Conservation (phyloP, 768 basidiomycete genomes). For the Lactarius pseudohatsudake region DNA sequence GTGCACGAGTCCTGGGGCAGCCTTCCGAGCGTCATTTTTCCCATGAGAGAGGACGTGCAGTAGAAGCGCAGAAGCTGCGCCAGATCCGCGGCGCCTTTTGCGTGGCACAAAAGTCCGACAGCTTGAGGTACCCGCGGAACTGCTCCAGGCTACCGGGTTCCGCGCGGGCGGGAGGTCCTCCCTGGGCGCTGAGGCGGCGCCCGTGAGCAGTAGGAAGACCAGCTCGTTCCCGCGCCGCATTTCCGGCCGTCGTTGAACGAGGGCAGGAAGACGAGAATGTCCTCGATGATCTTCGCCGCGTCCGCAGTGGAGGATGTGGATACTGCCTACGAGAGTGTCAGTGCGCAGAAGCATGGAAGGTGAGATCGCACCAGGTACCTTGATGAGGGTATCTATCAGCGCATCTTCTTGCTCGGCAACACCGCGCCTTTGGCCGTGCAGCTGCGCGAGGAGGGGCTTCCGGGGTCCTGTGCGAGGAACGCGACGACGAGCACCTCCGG, state of each 20-base stretch:
- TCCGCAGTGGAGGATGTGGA: constrained; percentile 44
- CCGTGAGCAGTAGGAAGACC: constrained; percentile 42
- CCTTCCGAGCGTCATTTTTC: constrained; percentile 49
- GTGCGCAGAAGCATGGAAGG: not conserved
- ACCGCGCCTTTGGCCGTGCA: constrained; percentile 43
- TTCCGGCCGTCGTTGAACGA: constrained; percentile 42
- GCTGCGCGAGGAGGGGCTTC: constrained; percentile 44
- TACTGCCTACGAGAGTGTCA: constrained; percentile 44
- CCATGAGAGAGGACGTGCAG: constrained; percentile 39
- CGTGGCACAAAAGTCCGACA: constrained; percentile 47
- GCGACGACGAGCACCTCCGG: constrained; percentile 55
- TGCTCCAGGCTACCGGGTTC: constrained; percentile 38
- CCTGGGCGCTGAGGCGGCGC: constrained; percentile 38
- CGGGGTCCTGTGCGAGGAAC: constrained; percentile 56
- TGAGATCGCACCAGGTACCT: constrained; percentile 38
- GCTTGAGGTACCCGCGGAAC: constrained; percentile 45
- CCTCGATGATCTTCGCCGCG: constrained; percentile 47
- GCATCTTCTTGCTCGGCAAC: constrained; percentile 48
- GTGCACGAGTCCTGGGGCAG: constrained; percentile 45
- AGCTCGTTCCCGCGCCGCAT: constrained; percentile 42
- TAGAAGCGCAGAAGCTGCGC: constrained; percentile 55
- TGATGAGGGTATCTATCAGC: constrained; percentile 48
- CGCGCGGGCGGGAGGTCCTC: constrained; percentile 32
- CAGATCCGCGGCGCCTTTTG: constrained; percentile 44
- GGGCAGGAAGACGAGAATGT: constrained; percentile 51